Evolutionary conservation across 2,329 filamentous ascomycete genomes (phyloP).

Genomic region (Neopestalotiopsis sp.): DNA sequence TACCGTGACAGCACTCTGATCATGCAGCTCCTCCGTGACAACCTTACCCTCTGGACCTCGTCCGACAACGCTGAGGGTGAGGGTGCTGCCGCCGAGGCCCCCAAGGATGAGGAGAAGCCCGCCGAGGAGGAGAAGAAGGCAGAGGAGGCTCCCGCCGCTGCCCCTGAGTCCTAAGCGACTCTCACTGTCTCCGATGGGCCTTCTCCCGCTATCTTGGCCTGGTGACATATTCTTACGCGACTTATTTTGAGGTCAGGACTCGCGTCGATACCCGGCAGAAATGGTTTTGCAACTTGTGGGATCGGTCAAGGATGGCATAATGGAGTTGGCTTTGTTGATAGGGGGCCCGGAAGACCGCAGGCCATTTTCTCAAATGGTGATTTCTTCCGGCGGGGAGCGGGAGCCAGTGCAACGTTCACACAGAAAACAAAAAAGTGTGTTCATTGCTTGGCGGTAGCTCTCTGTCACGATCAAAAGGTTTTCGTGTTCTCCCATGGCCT

Average conservation of each 20-base stretch:
- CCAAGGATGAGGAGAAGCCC: conserved; percentile 62
- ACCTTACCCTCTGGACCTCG: conserved; percentile 97
- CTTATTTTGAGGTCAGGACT: conserved; percentile 20
- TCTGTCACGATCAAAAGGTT: conserved; percentile 26
- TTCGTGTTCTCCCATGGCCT: conserved; percentile 2
- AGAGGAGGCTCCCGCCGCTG: conserved; percentile 49
- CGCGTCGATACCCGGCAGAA: conserved; percentile 35
- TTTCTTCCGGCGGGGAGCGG: conserved; percentile 23
- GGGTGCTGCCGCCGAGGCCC: conserved; percentile 58
- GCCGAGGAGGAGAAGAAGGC: conserved; percentile 63
- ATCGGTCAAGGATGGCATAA: conserved; percentile 34
- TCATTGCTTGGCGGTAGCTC: conserved; percentile 33
- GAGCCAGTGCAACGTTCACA: conserved; percentile 30
- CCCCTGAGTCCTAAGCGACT: conserved; percentile 59
- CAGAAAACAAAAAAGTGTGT: conserved; percentile 28
- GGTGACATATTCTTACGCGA: conserved; percentile 11
- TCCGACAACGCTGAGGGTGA: conserved; percentile 85
- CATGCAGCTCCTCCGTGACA: conserved; percentile 98
- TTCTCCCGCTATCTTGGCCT: conserved; percentile 5
- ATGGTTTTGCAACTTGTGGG: conserved; percentile 36
- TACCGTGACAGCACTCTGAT: conserved; percentile 99
- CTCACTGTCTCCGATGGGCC: neutral
- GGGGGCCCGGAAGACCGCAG: conserved; percentile 35
- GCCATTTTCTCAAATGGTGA: conserved; percentile 31
- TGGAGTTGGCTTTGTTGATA: conserved; percentile 35